These are phyloP conservation scores for Nannizzia gypsea DNA, from an alignment of 2,329 filamentous ascomycete genomes.

Conservation along the genomic window DNA sequence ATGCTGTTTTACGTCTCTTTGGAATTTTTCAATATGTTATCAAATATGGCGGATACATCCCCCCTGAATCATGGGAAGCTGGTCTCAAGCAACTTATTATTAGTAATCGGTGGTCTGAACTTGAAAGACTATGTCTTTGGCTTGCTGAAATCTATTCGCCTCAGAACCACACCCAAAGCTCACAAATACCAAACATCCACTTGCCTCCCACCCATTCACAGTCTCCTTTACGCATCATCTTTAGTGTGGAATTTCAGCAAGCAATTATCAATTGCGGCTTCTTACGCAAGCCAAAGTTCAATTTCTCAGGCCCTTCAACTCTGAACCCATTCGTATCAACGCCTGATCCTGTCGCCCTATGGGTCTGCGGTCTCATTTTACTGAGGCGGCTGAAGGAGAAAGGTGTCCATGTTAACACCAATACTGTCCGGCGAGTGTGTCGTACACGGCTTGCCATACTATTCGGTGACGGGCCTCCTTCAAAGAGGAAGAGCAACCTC, in stretches of 20 bases:
- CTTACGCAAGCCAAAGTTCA: slow-evolving; percentile 20
- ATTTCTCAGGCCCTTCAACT: slow-evolving; percentile 14
- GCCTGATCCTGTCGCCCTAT: slow-evolving; percentile 24
- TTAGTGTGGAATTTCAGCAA: slow-evolving; percentile 33
- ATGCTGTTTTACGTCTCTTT: slow-evolving; percentile 34
- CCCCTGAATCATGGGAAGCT: slow-evolving; percentile 43
- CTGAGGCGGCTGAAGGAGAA: slow-evolving; percentile 27
- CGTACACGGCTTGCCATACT: slow-evolving; percentile 28
- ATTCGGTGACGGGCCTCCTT: slow-evolving; percentile 23
- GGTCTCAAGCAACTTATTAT: slow-evolving; percentile 50
- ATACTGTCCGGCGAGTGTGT: slow-evolving; percentile 24
- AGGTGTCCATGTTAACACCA: slow-evolving; percentile 25
- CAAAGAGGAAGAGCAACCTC: slow-evolving; percentile 25
- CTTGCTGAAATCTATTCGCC: slow-evolving; percentile 35
- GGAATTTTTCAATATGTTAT: slow-evolving; percentile 40
- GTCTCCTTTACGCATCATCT: slow-evolving; percentile 30
- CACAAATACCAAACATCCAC: background rate
- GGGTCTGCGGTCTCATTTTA: slow-evolving; percentile 30
- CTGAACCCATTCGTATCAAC: slow-evolving; percentile 14
- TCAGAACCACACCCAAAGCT: background rate
- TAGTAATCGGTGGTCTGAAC: slow-evolving; percentile 39
- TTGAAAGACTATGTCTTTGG: slow-evolving; percentile 43
- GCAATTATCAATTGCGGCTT: slow-evolving; percentile 43
- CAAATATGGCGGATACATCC: slow-evolving; percentile 33
- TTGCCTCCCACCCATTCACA: slow-evolving; percentile 8